Conservation (phyloP, 164 flowering plant species). For the Macadamia tetraphylla region DNA sequence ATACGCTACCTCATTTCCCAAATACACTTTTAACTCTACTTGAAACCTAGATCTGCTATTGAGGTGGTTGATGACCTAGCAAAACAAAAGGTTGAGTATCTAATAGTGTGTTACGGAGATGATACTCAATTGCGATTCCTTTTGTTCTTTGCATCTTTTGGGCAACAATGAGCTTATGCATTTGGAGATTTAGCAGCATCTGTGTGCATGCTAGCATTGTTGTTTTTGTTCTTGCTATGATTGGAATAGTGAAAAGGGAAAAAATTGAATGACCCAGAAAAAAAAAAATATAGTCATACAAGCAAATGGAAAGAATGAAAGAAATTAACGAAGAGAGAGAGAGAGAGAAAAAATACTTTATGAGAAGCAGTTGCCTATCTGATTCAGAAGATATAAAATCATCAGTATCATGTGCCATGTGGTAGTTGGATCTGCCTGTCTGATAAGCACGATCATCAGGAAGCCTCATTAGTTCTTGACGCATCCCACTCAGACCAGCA, state of each 20-base stretch:
- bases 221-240: too few species aligned
- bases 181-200: too few species aligned
- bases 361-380: conserved; percentile 70
- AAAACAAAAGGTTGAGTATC: too few species aligned
- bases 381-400: conserved; percentile 74
- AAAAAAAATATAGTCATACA: not conserved
- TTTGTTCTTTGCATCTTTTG: too few species aligned
- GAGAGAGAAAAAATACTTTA: conserved; percentile 35
- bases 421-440: conserved; percentile 33
- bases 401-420: conserved; percentile 39
- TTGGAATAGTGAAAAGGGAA: not conserved
- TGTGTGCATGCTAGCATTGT: too few species aligned
- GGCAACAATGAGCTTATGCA: too few species aligned
- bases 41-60: too few species aligned
- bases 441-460: conserved; percentile 38
- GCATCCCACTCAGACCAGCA: conserved; percentile 45
- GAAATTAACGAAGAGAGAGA: not conserved
- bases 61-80: too few species aligned
- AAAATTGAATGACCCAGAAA: not conserved
- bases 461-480: conserved; percentile 67
- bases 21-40: too few species aligned
- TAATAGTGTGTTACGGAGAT: too few species aligned
- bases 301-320: not conserved
- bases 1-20: too few species aligned
- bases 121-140: too few species aligned